Conservation (phyloP, 441 rosid species). For the Pelargonium citronellum region DNA sequence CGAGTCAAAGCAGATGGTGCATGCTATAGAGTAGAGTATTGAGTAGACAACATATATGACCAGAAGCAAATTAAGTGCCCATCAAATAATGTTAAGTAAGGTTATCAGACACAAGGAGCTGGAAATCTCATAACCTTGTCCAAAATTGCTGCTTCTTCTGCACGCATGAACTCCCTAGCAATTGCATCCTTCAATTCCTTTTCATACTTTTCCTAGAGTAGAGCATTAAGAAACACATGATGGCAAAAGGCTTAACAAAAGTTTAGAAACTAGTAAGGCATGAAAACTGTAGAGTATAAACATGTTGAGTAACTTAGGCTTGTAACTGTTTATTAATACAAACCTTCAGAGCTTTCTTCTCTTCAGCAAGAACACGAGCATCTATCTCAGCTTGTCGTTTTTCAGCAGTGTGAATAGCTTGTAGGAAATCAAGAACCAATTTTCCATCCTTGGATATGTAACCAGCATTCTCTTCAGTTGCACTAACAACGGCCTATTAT, state of each 20-base stretch:
- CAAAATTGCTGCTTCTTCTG: slow-evolving; percentile 89
- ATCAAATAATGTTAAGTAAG: background rate
- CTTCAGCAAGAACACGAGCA: slow-evolving; percentile 66
- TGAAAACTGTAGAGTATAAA: slow-evolving; percentile 8
- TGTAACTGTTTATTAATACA: slow-evolving; percentile 11
- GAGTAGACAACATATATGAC: background rate
- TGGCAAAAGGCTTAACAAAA: slow-evolving; percentile 13
- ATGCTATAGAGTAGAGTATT: slow-evolving; percentile 1
- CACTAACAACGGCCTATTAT: slow-evolving; percentile 44
- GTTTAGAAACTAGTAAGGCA: slow-evolving; percentile 2
- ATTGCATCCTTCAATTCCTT: slow-evolving; percentile 81
- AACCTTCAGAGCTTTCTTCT: slow-evolving; percentile 71
- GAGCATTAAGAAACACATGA: slow-evolving; percentile 13
- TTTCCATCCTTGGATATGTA: slow-evolving; percentile 60
- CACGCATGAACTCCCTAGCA: slow-evolving; percentile 87
- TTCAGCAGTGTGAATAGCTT: slow-evolving; percentile 90
- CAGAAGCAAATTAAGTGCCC: background rate
- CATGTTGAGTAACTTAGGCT: slow-evolving; percentile 15
- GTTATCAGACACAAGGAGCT: slow-evolving; percentile 11
- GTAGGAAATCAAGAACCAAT: slow-evolving; percentile 67
- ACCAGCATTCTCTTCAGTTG: slow-evolving; percentile 50
- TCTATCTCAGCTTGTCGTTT: slow-evolving; percentile 80
- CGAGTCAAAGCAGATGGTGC: background rate
- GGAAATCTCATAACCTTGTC: slow-evolving; percentile 59
- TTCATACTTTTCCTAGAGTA: slow-evolving; percentile 73